Evolutionary conservation across 2,329 filamentous ascomycete species (phyloP), one percentile per base, ranked within the genome.

Genomic region (Beauveria asiatica): DNA sequence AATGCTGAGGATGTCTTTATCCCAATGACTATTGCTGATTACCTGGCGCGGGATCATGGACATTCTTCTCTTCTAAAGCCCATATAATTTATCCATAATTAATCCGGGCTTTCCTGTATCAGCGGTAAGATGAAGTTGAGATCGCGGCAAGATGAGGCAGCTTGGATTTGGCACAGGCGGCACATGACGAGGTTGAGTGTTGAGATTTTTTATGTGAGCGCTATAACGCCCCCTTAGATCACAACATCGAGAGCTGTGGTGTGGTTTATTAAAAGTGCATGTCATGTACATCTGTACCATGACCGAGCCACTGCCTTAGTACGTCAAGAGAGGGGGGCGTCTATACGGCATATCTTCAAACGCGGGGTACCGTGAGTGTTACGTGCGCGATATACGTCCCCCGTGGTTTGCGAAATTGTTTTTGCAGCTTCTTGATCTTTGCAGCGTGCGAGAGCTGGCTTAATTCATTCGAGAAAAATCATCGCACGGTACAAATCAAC

Each of bases 241-340:
- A 37, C 11, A 37, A 16, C 13, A 37, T 37, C 23, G 21, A 27
- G 19, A 23, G 39, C 13, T 10, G 37, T 25, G 51, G 46, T 42
- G 37, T 52, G 48, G 45, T 50, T 5, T 2, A 23, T 5, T 2
- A 23, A 45, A 41, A 39, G 27, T 21, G 39, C 33, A 41, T 59
- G 57, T 53, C 57, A 59, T 52, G 49, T 53, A 52, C 39, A 45
- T 23, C 48, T 59, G 41, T 49, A 23, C 25, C 57, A 45, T 52
- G 48, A 59, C 48, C 27, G 17, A 33, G 41, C 48, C 56, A 39
- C 41, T 27, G n/a, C n/a, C n/a, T n/a, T n/a, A n/a, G n/a, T n/a
- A 19, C 39, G n/a, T 6, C 48, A 52, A 59, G 53, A 53, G 57
- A 59, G 48, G 57, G 57, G 49, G 57, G 48, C 23, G 56, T 27